Evolutionary conservation across 345 rosid genomes (phyloP), one percentile per base, ranked within the genome.

Genomic region (Populus simonii): DNA sequence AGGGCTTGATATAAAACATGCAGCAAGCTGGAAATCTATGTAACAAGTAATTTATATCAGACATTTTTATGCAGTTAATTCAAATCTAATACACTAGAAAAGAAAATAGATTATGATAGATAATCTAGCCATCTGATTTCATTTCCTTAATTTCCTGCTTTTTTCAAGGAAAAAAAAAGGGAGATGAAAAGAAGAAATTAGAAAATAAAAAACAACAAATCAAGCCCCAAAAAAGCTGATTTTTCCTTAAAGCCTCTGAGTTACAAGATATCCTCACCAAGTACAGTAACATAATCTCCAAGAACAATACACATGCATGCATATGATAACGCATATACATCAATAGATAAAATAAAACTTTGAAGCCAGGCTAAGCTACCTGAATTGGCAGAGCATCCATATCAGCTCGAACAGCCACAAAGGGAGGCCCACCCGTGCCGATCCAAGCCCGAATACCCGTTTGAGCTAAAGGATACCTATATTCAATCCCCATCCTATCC

Each of bases 341-440:
- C 5, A 10, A 43, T 7, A 36, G 27, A 39, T 6, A 76, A 25
- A 57, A 53, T 47, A 67, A 67, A 67, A n/a, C 9, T 16, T 0
- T 7, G 18, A 55, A 33, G 20, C 61, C 1, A 33, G 36, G 36
- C 36, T 41, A 41, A 12, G 68, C 53, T 15, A 81, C 84, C 80
- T 81, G 41, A 55, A 81, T 68, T 4, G 84, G 66, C 9, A 81
- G 71, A 36, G 80, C 84, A 31, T 81, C 80, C 84, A 81, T 81
- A 36, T 81, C 84, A 12, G 84, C 84, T 61, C 84, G 69, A 8
- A 81, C 15, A 2, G 80, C 80, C 23, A 77, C 77, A 18, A 68
- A 77, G 45, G 84, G 84, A 17, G 77, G 84, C 33, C 2, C 36
- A 4, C 80, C 80, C 6, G 71, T 67, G 39, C 84, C 84, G 27